A percentile compares a stretch with the other conserved stretches of the same genome.
Conservation (phyloP, 75 land plant genomes). For the Pseudotsuga menziesii region DNA sequence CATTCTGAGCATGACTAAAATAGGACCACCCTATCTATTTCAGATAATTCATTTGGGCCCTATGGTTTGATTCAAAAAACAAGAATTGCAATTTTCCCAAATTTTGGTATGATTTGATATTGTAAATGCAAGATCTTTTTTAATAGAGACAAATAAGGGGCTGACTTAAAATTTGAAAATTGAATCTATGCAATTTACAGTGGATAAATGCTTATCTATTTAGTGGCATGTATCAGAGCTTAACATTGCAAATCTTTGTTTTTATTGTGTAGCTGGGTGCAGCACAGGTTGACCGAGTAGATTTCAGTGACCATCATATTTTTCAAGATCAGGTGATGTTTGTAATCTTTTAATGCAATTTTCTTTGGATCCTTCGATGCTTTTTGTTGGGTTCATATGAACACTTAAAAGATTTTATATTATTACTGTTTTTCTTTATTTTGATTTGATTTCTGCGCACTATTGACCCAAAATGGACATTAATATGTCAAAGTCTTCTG, state of each 20-base stretch:
- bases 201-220: background rate
- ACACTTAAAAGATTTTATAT: too few species aligned
- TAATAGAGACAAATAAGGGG: background rate
- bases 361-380: too few species aligned
- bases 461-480: too few species aligned
- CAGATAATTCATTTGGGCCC: too few species aligned
- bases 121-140: background rate
- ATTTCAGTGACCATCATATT: constrained; percentile 61
- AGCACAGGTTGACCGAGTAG: constrained; percentile 37
- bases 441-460: too few species aligned
- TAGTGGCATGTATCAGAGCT: background rate
- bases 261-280: constrained; percentile 47
- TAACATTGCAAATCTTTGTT: background rate
- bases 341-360: too few species aligned
- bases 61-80: too few species aligned
- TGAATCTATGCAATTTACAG: background rate
- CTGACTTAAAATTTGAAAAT: background rate
- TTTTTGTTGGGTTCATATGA: too few species aligned
- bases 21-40: too few species aligned
- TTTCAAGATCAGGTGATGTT: constrained; percentile 36
- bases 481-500: too few species aligned
- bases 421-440: too few species aligned
- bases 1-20: too few species aligned
- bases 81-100: background rate
- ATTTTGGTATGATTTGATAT: background rate